Evolutionary conservation across 225 moss, liverwort and hornwort genomes (phyloP).

Genomic region (Climacium dendroides): DNA sequence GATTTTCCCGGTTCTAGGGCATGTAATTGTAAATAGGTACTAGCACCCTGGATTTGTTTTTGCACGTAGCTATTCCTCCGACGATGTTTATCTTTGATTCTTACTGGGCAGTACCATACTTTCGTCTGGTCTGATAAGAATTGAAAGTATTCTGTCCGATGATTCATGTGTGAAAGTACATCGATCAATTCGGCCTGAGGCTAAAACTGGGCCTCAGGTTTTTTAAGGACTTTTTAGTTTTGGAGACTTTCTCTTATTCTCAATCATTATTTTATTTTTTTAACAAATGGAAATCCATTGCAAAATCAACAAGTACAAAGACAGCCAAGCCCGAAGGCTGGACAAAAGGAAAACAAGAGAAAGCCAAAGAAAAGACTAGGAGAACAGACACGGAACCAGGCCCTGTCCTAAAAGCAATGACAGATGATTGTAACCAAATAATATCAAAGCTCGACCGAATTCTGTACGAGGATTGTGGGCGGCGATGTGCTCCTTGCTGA

Average conservation of each 20-base stretch:
- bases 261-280: no score
- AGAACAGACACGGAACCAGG: no score
- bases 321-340: no score
- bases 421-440: no score
- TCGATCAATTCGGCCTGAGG: background rate
- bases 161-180: background rate
- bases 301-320: no score
- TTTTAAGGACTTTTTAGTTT: background rate
- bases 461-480: no score
- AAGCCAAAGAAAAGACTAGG: no score
- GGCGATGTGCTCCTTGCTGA: no score
- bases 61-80: background rate
- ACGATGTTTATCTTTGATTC: background rate
- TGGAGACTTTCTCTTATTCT: background rate
- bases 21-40: conserved; percentile 6
- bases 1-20: background rate
- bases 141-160: background rate
- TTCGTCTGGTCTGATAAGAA: background rate
- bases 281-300: no score
- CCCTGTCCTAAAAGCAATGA: no score
- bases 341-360: no score
- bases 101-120: background rate
- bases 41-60: background rate
- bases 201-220: background rate
- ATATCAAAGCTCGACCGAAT: no score